A percentile compares a stretch with the other conserved stretches of the same genome.
phyloP scores from a whole-genome alignment of 179 eudicot species.

The Actinidia polygama region DNA sequence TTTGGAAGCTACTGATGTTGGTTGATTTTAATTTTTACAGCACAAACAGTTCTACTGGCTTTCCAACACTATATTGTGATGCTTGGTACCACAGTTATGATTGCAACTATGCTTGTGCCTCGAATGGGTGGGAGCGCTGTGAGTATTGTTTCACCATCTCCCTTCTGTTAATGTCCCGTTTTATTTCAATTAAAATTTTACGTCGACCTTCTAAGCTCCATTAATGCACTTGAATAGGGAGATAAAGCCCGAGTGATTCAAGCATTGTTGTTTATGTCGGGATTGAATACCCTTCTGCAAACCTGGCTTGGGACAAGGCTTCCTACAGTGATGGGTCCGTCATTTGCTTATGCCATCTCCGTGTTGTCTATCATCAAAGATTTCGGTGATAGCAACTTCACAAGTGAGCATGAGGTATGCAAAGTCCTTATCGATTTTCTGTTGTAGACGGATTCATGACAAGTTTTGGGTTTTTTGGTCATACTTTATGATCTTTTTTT shows the following conservation, averaged over 20 bases:
- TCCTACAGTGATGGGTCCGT: slow-evolving; percentile 98
- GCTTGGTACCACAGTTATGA: slow-evolving; percentile 89
- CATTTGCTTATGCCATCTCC: slow-evolving; percentile 71
- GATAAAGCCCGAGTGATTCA: slow-evolving; percentile 94
- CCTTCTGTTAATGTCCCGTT: not conserved
- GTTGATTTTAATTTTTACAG: slow-evolving; percentile 45
- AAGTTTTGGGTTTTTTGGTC: not conserved
- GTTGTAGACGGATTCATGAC: not conserved
- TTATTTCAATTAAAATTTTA: not conserved
- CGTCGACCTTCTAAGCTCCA: slow-evolving; percentile 8
- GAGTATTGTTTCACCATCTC: slow-evolving; percentile 32
- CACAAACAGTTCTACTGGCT: slow-evolving; percentile 66
- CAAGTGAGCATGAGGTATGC: slow-evolving; percentile 71
- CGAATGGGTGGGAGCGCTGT: slow-evolving; percentile 83
- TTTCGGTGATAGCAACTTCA: slow-evolving; percentile 36
- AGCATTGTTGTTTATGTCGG: slow-evolving; percentile 80
- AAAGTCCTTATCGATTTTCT: not conserved
- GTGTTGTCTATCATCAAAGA: slow-evolving; percentile 65
- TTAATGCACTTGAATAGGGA: slow-evolving; percentile 51
- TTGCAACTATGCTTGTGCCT: slow-evolving; percentile 74
- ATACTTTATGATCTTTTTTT: not conserved
- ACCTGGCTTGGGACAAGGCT: slow-evolving; percentile 85
- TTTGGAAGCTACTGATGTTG: not conserved
- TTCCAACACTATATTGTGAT: slow-evolving; percentile 96
- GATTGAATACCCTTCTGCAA: slow-evolving; percentile 87